These are phyloP conservation scores for Senna siamea DNA, from an alignment of 306 rosid species.

Conservation along the genomic window DNA sequence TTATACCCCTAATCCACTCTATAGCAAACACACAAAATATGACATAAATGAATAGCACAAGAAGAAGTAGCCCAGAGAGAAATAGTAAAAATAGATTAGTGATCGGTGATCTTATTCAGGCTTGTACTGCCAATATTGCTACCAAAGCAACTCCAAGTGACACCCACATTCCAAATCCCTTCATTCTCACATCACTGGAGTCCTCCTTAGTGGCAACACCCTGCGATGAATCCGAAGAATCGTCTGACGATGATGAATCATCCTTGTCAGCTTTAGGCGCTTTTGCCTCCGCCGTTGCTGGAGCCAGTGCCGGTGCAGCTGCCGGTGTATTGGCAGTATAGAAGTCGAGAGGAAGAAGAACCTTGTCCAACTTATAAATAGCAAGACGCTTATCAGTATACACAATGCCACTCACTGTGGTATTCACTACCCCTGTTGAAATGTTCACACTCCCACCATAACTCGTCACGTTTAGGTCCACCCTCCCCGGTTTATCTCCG, in stretches of 20 bases:
- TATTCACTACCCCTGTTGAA: conserved; percentile 65
- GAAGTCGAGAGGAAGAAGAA: conserved; percentile 62
- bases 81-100: not conserved
- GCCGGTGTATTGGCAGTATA: conserved; percentile 38
- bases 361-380: conserved; percentile 62
- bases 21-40: not conserved
- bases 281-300: not conserved
- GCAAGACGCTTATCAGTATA: conserved; percentile 67
- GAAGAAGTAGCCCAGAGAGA: no score
- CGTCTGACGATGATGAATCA: not conserved
- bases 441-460: conserved; percentile 67
- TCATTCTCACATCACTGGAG: conserved; percentile 21
- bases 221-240: conserved; percentile 35
- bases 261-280: conserved; percentile 40
- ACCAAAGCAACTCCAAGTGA: conserved; percentile 33
- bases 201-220: conserved; percentile 6
- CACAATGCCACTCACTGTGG: conserved; percentile 59
- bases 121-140: not conserved
- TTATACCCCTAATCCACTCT: not conserved
- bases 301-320: conserved; percentile 34
- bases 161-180: conserved; percentile 11
- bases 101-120: not conserved
- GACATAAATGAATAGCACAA: not conserved
- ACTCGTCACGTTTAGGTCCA: conserved; percentile 60
- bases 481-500: conserved; percentile 53